Evolutionary conservation across 352 stramenopile genomes (phyloP), one percentile per base, ranked within the genome.

Genomic region (Globisporangium nodosum): DNA sequence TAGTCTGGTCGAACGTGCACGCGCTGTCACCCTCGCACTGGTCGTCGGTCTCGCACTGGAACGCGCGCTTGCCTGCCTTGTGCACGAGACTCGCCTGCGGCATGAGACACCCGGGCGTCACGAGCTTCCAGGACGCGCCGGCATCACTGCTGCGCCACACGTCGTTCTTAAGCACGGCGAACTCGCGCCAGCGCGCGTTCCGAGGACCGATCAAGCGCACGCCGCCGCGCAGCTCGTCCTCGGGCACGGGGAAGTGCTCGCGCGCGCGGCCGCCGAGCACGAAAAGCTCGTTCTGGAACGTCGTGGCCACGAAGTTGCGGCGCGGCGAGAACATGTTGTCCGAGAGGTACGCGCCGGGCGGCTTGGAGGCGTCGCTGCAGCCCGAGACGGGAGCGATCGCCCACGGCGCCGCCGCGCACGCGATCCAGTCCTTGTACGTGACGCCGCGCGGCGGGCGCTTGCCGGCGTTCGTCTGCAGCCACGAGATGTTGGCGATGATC

Each of bases 261-360:
- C 81, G 67, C 15, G 81, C 81, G 0, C 77, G 71, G 27, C 81
- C 81, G 18, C 81, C 79, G 20, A 91, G 70, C 3, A 91, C 76
- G 18, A 69, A 77, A 5, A 91, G 49, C 46, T 87, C 67, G 45
- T 85, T 79, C 30, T 85, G 60, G 56, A 88, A 88, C 16, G 74
- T 67, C 1, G 81, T 52, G 6, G 78, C 70, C 3, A 80, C 79
- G 52, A 90, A 88, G 45, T 91, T 88, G 15, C 81, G 75, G 0
- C 81, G 66, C 31, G 81, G 79, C 33, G 77, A 88, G 39, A 87
- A 91, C 81, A 91, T 91, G 47, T 84, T 88, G 54, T 91, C 79
- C 3, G 81, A 74, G 18, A 91, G 43, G 51, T 91, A 91, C 31
- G 77, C 67, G 3, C 81, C 81, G 1, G 81, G 81, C 0, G 81